A percentile compares a stretch with the other conserved stretches of the same genome.
Conservation (phyloP, 257 asterid genomes). For the Capsicum chinense region DNA sequence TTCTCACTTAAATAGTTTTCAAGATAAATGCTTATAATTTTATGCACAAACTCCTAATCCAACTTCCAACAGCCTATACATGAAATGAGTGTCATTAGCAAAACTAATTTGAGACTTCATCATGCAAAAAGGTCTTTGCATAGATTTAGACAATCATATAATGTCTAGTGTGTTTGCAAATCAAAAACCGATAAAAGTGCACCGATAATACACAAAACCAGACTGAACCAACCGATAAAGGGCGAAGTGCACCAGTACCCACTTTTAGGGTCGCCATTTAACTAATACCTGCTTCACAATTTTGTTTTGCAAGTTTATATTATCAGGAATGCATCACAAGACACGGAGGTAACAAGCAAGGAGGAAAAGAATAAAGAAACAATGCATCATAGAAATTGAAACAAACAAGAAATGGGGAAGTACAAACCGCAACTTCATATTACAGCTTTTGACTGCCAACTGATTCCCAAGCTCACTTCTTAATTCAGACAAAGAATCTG, state of each 20-base stretch:
- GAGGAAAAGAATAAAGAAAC: neutral
- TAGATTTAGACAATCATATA: neutral
- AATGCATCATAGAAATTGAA: conserved; percentile 5
- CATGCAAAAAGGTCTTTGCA: neutral
- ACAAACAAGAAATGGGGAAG: conserved; percentile 26
- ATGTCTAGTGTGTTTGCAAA: neutral
- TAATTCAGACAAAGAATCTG: conserved; percentile 69
- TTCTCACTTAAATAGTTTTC: neutral
- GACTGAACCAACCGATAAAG: too few species aligned
- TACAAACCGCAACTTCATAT: conserved; percentile 74
- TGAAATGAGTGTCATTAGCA: neutral
- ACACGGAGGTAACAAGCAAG: neutral
- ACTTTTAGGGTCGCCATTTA: too few species aligned
- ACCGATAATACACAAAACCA: too few species aligned
- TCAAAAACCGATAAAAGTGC: too few species aligned
- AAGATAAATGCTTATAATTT: neutral
- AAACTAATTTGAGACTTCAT: conserved; percentile 8
- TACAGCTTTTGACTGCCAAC: conserved; percentile 74
- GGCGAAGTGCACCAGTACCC: too few species aligned
- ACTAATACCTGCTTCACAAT: too few species aligned
- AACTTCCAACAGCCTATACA: neutral
- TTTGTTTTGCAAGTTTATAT: neutral
- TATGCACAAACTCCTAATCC: conserved; percentile 13
- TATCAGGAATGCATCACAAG: neutral
- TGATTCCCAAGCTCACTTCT: conserved; percentile 95